Evolutionary conservation across 805 yeast species (phyloP), one percentile per base, ranked within the genome.

Genomic region (Debaryomyces castellii): DNA sequence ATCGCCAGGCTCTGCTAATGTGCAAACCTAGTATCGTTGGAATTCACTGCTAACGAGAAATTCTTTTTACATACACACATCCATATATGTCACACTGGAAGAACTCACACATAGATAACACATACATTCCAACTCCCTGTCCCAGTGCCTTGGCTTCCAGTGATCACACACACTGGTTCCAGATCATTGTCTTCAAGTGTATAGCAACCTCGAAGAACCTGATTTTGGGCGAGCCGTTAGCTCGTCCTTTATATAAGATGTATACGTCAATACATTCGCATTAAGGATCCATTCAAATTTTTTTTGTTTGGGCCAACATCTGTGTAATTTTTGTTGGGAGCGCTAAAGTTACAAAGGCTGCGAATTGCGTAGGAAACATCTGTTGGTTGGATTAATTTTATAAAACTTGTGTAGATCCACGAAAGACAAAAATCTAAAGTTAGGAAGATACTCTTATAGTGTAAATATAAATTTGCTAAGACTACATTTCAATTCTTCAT

Each of bases 251-350:
- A 30, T 30, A 30, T 30, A 30, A 30, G 34, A 14, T 30, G 34
- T 30, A 30, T 37, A 43, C 46, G 46, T 43, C 46, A 43, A 39
- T 43, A 17, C 18, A 22, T 37, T 38, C 30, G 46, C 46, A 43
- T 43, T 28, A 37, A 21, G 16, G 17, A 16, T 28, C 39, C 23
- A 17, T 14, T 34, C 23, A 43, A 23, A 23, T 28, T 39, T 37
- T 42, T 35, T 30, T 37, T 43, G 41, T 43, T 43, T 43, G 46
- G 46, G 46, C 46, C 46, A 43, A 43, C 46, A 43, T 22, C 27
- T 17, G 22, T 5, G 24, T 17, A 20, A 14, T 18, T 38, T 43
- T 43, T 43, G 46, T 43, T 43, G 46, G 46, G 46, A 32, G 46
- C 38, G 37, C 41, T 27, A 33, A 18, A 10, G 20, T 16, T 22